Percentiles rank a stretch among this genome's conserved stretches.
phyloP scores from a whole-genome alignment of 2,329 filamentous ascomycete species.

The Fusarium nygamai region DNA sequence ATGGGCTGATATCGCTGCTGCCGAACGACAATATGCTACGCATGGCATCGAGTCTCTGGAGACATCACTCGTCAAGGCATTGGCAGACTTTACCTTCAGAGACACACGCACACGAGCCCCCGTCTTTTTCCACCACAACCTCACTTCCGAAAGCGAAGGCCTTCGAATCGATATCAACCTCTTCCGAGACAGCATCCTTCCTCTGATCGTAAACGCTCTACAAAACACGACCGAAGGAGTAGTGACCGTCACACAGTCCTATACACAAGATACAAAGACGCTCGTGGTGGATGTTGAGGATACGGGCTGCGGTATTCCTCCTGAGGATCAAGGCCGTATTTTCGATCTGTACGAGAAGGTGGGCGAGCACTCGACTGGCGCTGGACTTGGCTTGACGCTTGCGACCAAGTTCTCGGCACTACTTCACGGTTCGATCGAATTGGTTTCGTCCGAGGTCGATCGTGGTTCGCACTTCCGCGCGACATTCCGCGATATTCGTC shows the following conservation, averaged over 20 bases:
- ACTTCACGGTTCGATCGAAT: conserved; percentile 49
- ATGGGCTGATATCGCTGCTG: conserved; percentile 50
- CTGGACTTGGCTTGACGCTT: conserved; percentile 55
- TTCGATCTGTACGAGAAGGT: conserved; percentile 57
- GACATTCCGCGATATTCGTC: conserved; percentile 25
- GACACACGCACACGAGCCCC: conserved; percentile 21
- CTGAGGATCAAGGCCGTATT: conserved; percentile 49
- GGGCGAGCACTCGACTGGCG: conserved; percentile 49
- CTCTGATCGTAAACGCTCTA: conserved; percentile 54
- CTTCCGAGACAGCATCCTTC: conserved; percentile 54
- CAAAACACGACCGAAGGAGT: conserved; percentile 52
- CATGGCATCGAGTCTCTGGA: conserved; percentile 28
- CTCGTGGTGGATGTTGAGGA: conserved; percentile 55
- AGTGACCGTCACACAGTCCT: conserved; percentile 48
- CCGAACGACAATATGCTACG: conserved; percentile 44
- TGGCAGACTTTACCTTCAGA: background rate
- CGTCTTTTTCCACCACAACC: conserved; percentile 26
- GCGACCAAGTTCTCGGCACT: conserved; percentile 53
- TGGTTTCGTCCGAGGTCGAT: conserved; percentile 49
- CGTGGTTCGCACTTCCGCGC: conserved; percentile 53
- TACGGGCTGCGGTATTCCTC: conserved; percentile 53
- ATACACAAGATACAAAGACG: conserved; percentile 42
- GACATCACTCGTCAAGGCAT: conserved; percentile 15
- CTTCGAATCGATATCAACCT: conserved; percentile 51
- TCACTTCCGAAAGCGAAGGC: conserved; percentile 38